Evolutionary conservation across 306 rosid genomes (phyloP).

Genomic region (Pyrus pyrifolia): DNA sequence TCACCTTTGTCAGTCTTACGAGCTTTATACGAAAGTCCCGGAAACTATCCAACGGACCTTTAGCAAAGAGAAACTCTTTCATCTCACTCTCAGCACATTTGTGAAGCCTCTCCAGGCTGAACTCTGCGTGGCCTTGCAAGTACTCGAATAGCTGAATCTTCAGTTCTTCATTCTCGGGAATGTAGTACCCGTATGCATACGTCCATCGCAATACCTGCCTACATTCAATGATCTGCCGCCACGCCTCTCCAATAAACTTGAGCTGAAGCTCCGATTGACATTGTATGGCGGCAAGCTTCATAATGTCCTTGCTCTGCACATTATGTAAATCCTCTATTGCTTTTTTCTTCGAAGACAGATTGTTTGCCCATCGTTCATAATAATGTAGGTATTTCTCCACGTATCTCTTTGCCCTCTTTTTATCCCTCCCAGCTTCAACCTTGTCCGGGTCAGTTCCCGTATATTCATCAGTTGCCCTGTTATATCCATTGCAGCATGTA

Average conservation of each 20-base stretch:
- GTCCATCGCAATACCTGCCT: constrained; percentile 4
- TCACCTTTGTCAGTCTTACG: background rate
- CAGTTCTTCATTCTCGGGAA: background rate
- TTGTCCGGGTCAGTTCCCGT: background rate
- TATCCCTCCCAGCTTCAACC: background rate
- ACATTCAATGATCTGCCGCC: constrained; percentile 3
- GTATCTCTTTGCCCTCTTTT: background rate
- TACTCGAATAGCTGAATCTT: background rate
- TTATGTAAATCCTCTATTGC: background rate
- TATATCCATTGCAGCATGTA: no score
- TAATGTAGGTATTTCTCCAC: background rate
- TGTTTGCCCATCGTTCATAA: constrained; percentile 3
- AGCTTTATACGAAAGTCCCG: background rate
- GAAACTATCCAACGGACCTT: background rate
- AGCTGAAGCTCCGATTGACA: background rate
- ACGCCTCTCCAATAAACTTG: background rate
- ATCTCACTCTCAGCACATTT: background rate
- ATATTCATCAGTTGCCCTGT: no score
- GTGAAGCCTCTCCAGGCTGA: background rate
- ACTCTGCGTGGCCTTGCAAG: background rate
- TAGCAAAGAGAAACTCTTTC: background rate
- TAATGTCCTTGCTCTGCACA: background rate
- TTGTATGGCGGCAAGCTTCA: background rate
- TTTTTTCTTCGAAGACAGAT: background rate
- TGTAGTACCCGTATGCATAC: background rate